Percentiles rank a stretch among this genome's conserved stretches.
phyloP scores from a whole-genome alignment of 495 filamentous ascomycete genomes.

The Aspergillus bridgeri region DNA sequence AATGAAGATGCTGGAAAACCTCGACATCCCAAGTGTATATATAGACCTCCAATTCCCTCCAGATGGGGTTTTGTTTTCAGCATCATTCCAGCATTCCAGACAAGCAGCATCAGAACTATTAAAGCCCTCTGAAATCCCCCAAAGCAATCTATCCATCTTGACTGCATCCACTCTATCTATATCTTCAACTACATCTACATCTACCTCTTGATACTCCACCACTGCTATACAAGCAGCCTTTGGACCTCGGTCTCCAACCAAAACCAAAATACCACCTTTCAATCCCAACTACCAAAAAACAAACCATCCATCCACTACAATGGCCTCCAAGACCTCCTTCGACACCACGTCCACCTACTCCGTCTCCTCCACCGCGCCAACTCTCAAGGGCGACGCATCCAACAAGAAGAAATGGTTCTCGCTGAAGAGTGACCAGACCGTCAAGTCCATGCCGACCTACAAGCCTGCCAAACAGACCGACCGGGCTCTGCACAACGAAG shows the following conservation, averaged over 20 bases:
- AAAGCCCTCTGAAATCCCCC: background rate
- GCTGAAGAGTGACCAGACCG: slow-evolving; percentile 9
- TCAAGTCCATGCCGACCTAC: slow-evolving; percentile 1
- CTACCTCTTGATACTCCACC: background rate
- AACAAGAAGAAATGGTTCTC: slow-evolving; percentile 30
- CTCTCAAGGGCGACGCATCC: slow-evolving; percentile 23
- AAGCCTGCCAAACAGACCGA: slow-evolving; percentile 6
- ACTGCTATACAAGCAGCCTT: background rate
- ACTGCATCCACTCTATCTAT: slow-evolving; percentile 5
- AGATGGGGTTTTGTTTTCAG: background rate
- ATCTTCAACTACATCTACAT: background rate
- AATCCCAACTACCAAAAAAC: background rate
- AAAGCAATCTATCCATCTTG: background rate
- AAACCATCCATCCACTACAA: slow-evolving; percentile 9
- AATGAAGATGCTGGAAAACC: background rate
- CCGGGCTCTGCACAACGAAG: slow-evolving; percentile 28
- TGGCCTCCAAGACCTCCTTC: slow-evolving; percentile 17
- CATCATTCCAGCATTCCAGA: background rate
- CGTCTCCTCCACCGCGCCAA: slow-evolving; percentile 27
- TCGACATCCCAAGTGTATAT: background rate
- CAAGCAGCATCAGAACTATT: background rate
- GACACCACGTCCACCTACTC: slow-evolving; percentile 26
- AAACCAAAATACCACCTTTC: background rate
- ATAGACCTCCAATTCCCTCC: background rate
- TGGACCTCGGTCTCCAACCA: background rate